Evolutionary conservation across 768 basidiomycete species (phyloP), one percentile per base, ranked within the genome.

Genomic region (Kwoniella pini): DNA sequence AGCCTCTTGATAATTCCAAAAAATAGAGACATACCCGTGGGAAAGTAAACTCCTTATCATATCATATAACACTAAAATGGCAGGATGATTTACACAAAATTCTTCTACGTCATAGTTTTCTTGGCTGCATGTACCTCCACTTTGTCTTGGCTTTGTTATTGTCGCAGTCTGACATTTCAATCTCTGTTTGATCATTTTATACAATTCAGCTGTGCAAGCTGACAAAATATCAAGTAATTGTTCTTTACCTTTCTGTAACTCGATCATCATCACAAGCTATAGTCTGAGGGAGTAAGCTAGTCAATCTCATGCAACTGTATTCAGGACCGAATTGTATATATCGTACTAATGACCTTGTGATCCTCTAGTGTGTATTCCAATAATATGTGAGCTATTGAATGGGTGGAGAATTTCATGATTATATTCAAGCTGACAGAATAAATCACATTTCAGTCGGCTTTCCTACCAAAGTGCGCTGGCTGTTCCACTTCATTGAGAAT

Each of bases 361-460:
- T n/a, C n/a, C n/a, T n/a, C n/a, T 40, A 74, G 72, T 74, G 67
- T 74, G 72, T 62, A 74, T 74, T 45, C 72, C 72, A 13, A 40
- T 74, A n/a, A 69, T 74, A 26, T 74, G 72, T 74, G 42, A 58
- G 69, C 64, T 19, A n/a, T n/a, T n/a, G n/a, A n/a, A n/a, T n/a
- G n/a, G n/a, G n/a, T n/a, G n/a, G n/a, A n/a, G n/a, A n/a, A n/a
- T n/a, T n/a, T n/a, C n/a, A n/a, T n/a, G n/a, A n/a, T n/a, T n/a
- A n/a, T n/a, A n/a, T n/a, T n/a, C n/a, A 38, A 11, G 13, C 31
- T 13, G 36, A 15, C 33, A 42, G n/a, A n/a, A n/a, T n/a, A n/a
- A n/a, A 26, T 26, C 22, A 1, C 33, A 45, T 54, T 19, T 15
- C 48, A 74, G 72, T 62, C 63, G 72, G 70, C 1, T 69, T 67